These are phyloP conservation scores for Myxozyma lipomycoides DNA, from an alignment of 805 yeast genomes.

Conservation along the genomic window DNA sequence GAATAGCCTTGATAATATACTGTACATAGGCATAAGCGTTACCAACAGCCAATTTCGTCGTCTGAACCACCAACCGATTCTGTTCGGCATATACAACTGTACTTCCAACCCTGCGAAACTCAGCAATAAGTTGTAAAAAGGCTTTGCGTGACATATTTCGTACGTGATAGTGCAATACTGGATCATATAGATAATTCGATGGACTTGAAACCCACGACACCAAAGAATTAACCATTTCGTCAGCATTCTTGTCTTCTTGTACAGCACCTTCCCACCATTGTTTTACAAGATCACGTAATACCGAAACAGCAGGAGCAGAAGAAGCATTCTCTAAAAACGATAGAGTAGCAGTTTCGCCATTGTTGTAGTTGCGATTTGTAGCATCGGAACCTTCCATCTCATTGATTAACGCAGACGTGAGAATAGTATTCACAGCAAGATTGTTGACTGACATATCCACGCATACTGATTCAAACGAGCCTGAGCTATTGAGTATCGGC, in stretches of 20 bases:
- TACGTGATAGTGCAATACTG: conserved; percentile 76
- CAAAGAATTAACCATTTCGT: conserved; percentile 73
- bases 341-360: conserved; percentile 14
- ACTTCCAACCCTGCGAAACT: conserved; percentile 76
- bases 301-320: conserved; percentile 65
- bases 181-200: conserved; percentile 69
- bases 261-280: conserved; percentile 94
- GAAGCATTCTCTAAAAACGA: conserved; percentile 78
- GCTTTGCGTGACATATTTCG: conserved; percentile 83
- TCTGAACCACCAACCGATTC: conserved; percentile 66
- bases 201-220: conserved; percentile 83
- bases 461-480: conserved; percentile 70
- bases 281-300: conserved; percentile 69
- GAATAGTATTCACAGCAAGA: conserved; percentile 76
- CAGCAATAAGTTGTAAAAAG: conserved; percentile 71
- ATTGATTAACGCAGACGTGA: conserved; percentile 77
- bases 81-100: conserved; percentile 74
- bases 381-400: conserved; percentile 84
- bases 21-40: conserved; percentile 89
- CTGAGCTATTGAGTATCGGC: conserved; percentile 71
- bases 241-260: conserved; percentile 64
- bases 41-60: conserved; percentile 72
- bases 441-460: conserved; percentile 77
- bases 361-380: conserved; percentile 35
- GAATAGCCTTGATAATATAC: conserved; percentile 68